phyloP scores from a whole-genome alignment of 768 basidiomycete genomes.

The Phanerodontia chrysosporium region DNA sequence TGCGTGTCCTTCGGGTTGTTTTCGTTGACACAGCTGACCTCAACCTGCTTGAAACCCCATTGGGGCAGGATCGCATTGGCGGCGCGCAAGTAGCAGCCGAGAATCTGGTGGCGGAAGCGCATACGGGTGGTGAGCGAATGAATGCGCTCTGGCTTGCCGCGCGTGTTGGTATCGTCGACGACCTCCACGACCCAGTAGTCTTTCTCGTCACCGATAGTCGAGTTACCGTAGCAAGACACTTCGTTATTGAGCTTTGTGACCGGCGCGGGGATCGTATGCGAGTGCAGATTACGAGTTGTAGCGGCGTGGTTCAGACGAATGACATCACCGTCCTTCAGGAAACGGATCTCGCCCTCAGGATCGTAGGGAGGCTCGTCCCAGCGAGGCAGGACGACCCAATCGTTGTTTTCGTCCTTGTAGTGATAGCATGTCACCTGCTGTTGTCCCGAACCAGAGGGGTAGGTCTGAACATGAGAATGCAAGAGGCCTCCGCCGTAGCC shows the following conservation, averaged over 20 bases:
- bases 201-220: constrained; percentile 78
- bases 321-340: constrained; percentile 68
- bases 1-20: constrained; percentile 76
- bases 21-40: constrained; percentile 90
- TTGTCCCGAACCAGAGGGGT: constrained; percentile 85
- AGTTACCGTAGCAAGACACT: constrained; percentile 92
- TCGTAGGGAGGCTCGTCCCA: constrained; percentile 76
- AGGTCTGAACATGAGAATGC: constrained; percentile 96
- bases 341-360: constrained; percentile 63
- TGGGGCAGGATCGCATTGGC: constrained; percentile 87
- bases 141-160: constrained; percentile 59
- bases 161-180: constrained; percentile 80
- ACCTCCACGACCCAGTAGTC: constrained; percentile 94
- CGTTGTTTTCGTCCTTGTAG: constrained; percentile 98
- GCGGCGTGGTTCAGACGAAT: constrained; percentile 79
- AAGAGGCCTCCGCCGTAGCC: constrained; percentile 96
- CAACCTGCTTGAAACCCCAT: constrained; percentile 99
- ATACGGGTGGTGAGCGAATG: constrained; percentile 90
- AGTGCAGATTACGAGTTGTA: constrained; percentile 90
- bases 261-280: constrained; percentile 84
- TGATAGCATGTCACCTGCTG: constrained; percentile 99
- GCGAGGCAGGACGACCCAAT: constrained; percentile 75
- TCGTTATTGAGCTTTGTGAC: constrained; percentile 87
- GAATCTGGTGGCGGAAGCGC: constrained; percentile 70
- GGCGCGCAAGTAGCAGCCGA: constrained; percentile 88